Base-by-base conservation (phyloP, 192 early-diverging fungal species). In the Thamnidium elegans region DNA sequence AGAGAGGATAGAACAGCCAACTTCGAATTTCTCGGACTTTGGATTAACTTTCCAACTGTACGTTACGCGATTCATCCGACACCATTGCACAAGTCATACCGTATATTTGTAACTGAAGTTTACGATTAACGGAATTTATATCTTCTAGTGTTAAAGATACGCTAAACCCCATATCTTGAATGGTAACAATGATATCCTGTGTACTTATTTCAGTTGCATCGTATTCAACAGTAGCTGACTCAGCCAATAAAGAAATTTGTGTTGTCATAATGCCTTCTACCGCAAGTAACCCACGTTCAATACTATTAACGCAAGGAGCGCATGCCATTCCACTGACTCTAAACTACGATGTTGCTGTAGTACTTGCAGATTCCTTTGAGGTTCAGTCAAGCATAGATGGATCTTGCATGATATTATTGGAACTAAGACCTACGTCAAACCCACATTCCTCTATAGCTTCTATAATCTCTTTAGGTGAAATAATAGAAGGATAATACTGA, bases 281-380 rank as follows among this genome's bases (percentile, higher is more conserved):
- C 1, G 61, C 51, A 20, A 64, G 66, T 0, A 90, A 68, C 53
- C 71, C 76, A 14, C 84, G 83, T 67, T 95, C 92, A 34, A 98
- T 87, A n/a, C 81, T 76, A n/a, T 86, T 82, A n/a, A 87, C 88
- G 61, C 92, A 93, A 50, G 81, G 83, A 8, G 88, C 90, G 60
- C 90, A 92, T 17, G 88, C 88, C 94, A 98, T 95, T 20, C 94
- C 94, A 66, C 85, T 92, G 23, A 98, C 83, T 64, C 90, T 82
- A 19, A 98, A 78, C 53, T 86, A 83, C 6, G 89, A 84, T 45
- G 8, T 46, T 21, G 7, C 89, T 74, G 36, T 84, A 84, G 47
- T 85, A 69, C 55, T 96, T 92, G 55, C 81, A 58, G 42, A 84
- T 79, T 5, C 20, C 13, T 32, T 3, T 48, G 56, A 47, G 15